Percentiles rank a stretch among this genome's conserved stretches.
phyloP scores from a whole-genome alignment of 345 rosid genomes.

The Moringa oleifera region DNA sequence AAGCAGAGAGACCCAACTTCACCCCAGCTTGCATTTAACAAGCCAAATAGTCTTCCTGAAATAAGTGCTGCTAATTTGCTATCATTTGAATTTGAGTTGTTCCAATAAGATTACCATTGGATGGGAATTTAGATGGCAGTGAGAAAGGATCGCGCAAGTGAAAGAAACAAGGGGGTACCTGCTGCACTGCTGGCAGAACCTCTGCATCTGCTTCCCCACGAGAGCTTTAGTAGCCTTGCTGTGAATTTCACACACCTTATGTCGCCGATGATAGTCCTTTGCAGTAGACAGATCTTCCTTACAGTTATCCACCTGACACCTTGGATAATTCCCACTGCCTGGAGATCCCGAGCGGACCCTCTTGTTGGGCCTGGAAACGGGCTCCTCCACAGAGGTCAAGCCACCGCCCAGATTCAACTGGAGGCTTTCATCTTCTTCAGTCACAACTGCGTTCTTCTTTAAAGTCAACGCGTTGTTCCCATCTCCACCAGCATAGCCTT shows the following conservation, averaged over 20 bases:
- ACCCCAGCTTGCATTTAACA: neutral
- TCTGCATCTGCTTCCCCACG: constrained; percentile 87
- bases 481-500: neutral
- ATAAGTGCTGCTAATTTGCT: too few relatives aligned
- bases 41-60: too few relatives aligned
- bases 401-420: constrained; percentile 70
- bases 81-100: too few relatives aligned
- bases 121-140: too few relatives aligned
- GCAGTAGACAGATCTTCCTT: constrained; percentile 69
- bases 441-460: constrained; percentile 14
- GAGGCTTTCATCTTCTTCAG: constrained; percentile 44
- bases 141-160: too few relatives aligned
- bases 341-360: constrained; percentile 77
- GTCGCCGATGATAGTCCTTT: constrained; percentile 89
- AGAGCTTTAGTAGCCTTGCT: constrained; percentile 78
- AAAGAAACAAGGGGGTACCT: constrained; percentile 42
- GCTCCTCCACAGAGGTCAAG: constrained; percentile 43
- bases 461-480: constrained; percentile 15
- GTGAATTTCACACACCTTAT: constrained; percentile 82
- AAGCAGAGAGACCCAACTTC: neutral
- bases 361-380: constrained; percentile 52
- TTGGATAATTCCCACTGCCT: constrained; percentile 51
- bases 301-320: constrained; percentile 89
- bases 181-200: constrained; percentile 99
- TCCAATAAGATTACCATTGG: too few relatives aligned